Evolutionary conservation across 2,329 filamentous ascomycete species (phyloP).

Genomic region (Alternaria triticina): DNA sequence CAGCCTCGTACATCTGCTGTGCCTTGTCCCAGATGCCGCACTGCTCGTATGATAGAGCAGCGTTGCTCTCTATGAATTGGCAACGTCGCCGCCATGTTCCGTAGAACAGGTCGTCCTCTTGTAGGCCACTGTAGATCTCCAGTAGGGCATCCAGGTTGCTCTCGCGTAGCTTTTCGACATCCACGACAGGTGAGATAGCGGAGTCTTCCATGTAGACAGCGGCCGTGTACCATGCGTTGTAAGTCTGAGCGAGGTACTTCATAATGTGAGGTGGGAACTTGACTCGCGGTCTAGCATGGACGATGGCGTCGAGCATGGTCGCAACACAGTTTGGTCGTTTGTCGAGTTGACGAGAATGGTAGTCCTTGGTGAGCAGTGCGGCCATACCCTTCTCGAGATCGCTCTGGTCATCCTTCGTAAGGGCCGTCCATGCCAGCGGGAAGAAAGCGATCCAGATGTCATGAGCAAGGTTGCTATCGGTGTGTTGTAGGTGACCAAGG

Average conservation of each 20-base stretch:
- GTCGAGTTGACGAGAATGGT: slow-evolving; percentile 91
- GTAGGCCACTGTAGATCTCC: slow-evolving; percentile 85
- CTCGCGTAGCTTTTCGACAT: slow-evolving; percentile 83
- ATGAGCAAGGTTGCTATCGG: slow-evolving; percentile 80
- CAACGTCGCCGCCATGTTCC: slow-evolving; percentile 94
- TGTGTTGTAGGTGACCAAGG: slow-evolving; percentile 88
- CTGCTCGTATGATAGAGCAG: slow-evolving; percentile 95
- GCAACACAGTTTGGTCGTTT: slow-evolving; percentile 95
- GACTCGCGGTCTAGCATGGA: slow-evolving; percentile 82
- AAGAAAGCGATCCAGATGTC: slow-evolving; percentile 92
- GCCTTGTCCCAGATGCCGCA: slow-evolving; percentile 99
- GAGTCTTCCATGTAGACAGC: slow-evolving; percentile 88
- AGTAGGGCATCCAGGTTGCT: slow-evolving; percentile 96
- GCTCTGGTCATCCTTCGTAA: slow-evolving; percentile 83
- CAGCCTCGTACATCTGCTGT: slow-evolving; percentile 93
- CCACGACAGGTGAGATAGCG: slow-evolving; percentile 81
- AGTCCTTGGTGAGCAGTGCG: slow-evolving; percentile 90
- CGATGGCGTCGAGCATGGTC: slow-evolving; percentile 85
- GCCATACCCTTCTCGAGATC: slow-evolving; percentile 93
- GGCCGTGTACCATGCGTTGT: slow-evolving; percentile 97
- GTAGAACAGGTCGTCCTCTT: slow-evolving; percentile 97
- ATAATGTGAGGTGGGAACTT: slow-evolving; percentile 95
- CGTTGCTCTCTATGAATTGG: slow-evolving; percentile 97
- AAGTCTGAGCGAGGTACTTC: slow-evolving; percentile 92
- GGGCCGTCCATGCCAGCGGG: slow-evolving; percentile 90